phyloP scores from a whole-genome alignment of 352 stramenopile species.

The Pythium diclinum region DNA sequence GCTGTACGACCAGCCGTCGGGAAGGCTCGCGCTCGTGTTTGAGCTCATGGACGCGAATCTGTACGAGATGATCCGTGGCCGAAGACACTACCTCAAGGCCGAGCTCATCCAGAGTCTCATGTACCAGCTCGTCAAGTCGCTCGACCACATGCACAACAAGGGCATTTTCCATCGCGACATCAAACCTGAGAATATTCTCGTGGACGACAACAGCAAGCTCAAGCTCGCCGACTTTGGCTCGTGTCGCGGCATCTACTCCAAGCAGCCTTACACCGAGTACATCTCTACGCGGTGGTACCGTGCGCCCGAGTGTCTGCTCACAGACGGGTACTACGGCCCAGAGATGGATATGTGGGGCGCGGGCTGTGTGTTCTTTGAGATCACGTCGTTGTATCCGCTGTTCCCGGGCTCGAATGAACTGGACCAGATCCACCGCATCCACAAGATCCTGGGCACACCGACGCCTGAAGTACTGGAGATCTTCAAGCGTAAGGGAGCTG shows the following conservation, averaged over 20 bases:
- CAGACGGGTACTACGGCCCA: conserved; percentile 93
- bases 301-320: conserved; percentile 93
- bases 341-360: conserved; percentile 97
- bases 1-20: conserved; percentile 89
- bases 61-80: conserved; percentile 94
- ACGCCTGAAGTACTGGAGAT: conserved; percentile 80
- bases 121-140: conserved; percentile 94
- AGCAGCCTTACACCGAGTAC: conserved; percentile 96
- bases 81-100: conserved; percentile 85
- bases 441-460: conserved; percentile 94
- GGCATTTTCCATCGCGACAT: conserved; percentile 97
- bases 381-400: conserved; percentile 92
- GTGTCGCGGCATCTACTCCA: conserved; percentile 93
- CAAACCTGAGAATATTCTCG: conserved; percentile 96
- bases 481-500: conserved; percentile 89
- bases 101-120: conserved; percentile 80
- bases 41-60: conserved; percentile 96
- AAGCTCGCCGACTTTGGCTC: conserved; percentile 95
- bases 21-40: conserved; percentile 94
- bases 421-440: conserved; percentile 94
- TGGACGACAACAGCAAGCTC: conserved; percentile 86
- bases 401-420: conserved; percentile 94
- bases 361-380: conserved; percentile 96
- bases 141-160: conserved; percentile 97
- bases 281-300: conserved; percentile 96